A percentile compares a stretch with the other conserved stretches of the same genome.
phyloP scores from a whole-genome alignment of 2,329 filamentous ascomycete species.

The Tolypocladium album region DNA sequence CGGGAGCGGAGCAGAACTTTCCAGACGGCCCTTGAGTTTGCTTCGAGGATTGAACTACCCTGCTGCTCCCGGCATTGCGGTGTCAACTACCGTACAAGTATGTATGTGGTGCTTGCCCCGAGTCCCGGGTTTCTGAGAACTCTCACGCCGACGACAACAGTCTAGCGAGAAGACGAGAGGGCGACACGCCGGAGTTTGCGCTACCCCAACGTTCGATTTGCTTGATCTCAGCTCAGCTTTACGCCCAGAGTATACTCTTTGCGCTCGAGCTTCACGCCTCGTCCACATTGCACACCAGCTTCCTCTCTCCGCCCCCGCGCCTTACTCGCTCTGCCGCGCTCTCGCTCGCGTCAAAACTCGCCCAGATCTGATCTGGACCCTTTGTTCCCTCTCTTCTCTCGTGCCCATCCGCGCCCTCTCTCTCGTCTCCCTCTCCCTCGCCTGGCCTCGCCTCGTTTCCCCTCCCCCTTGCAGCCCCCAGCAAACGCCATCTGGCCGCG shows the following conservation, averaged over 20 bases:
- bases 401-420: slow-evolving; percentile 1
- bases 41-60: neutral
- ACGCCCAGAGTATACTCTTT: neutral
- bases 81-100: neutral
- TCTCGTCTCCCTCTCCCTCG: slow-evolving; percentile 2
- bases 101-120: neutral
- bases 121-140: neutral
- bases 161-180: neutral
- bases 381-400: slow-evolving; percentile 7
- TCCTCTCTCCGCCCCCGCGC: neutral
- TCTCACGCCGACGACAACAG: neutral
- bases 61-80: neutral
- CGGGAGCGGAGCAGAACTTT: neutral
- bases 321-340: neutral
- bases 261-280: neutral
- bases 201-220: neutral
- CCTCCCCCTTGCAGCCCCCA: neutral
- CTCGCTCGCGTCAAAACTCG: neutral
- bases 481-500: neutral
- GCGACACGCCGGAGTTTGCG: neutral
- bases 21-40: neutral
- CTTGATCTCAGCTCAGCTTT: neutral
- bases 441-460: neutral
- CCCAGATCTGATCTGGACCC: neutral
- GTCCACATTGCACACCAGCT: neutral